Conservation (phyloP, 345 rosid genomes). For the Nasturtium officinale region DNA sequence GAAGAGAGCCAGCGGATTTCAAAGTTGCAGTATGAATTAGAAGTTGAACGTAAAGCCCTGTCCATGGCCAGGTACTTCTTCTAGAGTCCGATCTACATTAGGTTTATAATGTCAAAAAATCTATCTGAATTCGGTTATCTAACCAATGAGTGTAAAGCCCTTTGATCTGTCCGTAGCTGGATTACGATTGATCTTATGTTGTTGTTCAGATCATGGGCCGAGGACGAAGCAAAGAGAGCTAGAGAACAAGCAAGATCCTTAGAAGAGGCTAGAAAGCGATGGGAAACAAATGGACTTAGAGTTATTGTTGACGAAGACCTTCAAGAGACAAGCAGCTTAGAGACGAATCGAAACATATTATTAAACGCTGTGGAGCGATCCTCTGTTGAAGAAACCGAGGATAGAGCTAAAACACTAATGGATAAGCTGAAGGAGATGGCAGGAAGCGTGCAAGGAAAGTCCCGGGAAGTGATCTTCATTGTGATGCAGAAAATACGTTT, state of each 20-base stretch:
- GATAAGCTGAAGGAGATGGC: constrained; percentile 68
- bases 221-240: constrained; percentile 92
- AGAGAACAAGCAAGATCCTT: constrained; percentile 80
- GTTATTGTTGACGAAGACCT: constrained; percentile 82
- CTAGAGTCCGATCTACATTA: constrained; percentile 12
- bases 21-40: constrained; percentile 77
- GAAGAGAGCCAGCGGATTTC: constrained; percentile 74
- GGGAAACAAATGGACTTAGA: constrained; percentile 84
- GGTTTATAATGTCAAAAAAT: background rate
- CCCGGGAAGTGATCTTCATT: constrained; percentile 54
- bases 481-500: constrained; percentile 54
- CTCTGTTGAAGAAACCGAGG: constrained; percentile 60
- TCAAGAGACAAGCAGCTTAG: constrained; percentile 58
- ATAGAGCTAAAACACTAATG: constrained; percentile 63
- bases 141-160: constrained; percentile 9
- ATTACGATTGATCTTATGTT: constrained; percentile 10
- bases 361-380: constrained; percentile 52
- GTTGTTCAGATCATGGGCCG: constrained; percentile 86
- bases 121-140: background rate
- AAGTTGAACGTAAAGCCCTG: constrained; percentile 91
- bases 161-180: background rate
- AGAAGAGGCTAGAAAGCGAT: constrained; percentile 83
- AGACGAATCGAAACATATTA: constrained; percentile 48
- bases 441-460: constrained; percentile 50
- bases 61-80: constrained; percentile 85